Evolutionary conservation across 495 filamentous ascomycete species (phyloP).

Genomic region (Delitschia confertaspora): DNA sequence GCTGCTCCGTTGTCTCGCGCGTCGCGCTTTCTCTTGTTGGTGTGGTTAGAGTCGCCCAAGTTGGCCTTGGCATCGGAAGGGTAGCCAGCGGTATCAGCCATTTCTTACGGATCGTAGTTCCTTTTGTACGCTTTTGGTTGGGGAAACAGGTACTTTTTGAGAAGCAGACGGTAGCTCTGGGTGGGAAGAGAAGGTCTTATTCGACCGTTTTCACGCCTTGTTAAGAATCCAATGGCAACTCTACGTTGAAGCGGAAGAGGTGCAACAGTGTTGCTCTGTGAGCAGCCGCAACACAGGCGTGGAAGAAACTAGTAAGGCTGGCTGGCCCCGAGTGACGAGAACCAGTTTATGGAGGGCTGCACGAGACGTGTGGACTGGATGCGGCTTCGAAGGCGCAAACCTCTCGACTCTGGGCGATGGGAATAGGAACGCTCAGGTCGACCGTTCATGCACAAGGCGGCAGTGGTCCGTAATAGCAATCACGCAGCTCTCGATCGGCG

Average conservation of each 20-base stretch:
- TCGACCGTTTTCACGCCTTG: slow-evolving; percentile 2
- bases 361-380: too few relatives aligned
- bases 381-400: slow-evolving; percentile 22
- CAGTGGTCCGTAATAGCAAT: slow-evolving; percentile 20
- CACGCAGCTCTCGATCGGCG: slow-evolving; percentile 13
- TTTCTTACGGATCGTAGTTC: slow-evolving; percentile 5
- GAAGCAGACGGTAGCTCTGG: slow-evolving; percentile 19
- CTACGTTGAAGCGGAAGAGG: slow-evolving; percentile 4
- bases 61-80: slow-evolving; percentile 21
- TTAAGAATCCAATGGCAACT: slow-evolving; percentile 3
- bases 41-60: slow-evolving; percentile 12
- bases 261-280: slow-evolving; percentile 12
- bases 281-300: slow-evolving; percentile 20
- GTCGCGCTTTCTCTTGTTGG: slow-evolving; percentile 36
- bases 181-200: slow-evolving; percentile 22
- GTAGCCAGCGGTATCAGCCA: slow-evolving; percentile 29
- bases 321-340: slow-evolving; percentile 6
- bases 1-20: slow-evolving; percentile 26
- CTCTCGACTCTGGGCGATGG: background rate
- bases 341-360: slow-evolving; percentile 1
- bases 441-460: slow-evolving; percentile 20
- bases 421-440: slow-evolving; percentile 14
- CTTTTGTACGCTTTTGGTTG: slow-evolving; percentile 3
- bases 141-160: slow-evolving; percentile 6
- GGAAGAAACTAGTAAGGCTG: slow-evolving; percentile 10